A percentile compares a stretch with the other conserved stretches of the same genome.
These are phyloP conservation scores for Candida freyschussii DNA, from an alignment of 1,139 yeast genomes.

Conservation along the genomic window DNA sequence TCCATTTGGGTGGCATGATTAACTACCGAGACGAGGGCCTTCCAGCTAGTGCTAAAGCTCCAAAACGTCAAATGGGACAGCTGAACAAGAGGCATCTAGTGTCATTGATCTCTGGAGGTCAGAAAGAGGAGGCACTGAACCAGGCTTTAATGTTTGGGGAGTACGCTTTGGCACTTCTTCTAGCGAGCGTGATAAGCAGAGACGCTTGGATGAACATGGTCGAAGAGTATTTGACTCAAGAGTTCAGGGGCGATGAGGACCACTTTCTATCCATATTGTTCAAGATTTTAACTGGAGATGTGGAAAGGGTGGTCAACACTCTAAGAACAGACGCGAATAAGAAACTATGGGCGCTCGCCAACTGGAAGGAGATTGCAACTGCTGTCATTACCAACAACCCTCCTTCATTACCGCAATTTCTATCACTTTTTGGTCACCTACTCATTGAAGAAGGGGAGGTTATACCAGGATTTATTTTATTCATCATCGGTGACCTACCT, in stretches of 20 bases:
- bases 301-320: slow-evolving; percentile 47
- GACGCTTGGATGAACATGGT: slow-evolving; percentile 59
- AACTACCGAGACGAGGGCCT: slow-evolving; percentile 15
- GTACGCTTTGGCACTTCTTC: slow-evolving; percentile 72
- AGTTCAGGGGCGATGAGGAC: slow-evolving; percentile 40
- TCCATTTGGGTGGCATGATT: slow-evolving; percentile 20
- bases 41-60: background rate
- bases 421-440: slow-evolving; percentile 52
- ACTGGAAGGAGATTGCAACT: slow-evolving; percentile 50
- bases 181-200: slow-evolving; percentile 63
- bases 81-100: slow-evolving; percentile 23
- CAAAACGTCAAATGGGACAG: slow-evolving; percentile 8
- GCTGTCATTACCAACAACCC: slow-evolving; percentile 38
- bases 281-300: slow-evolving; percentile 62
- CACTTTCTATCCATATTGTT: slow-evolving; percentile 59
- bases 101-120: slow-evolving; percentile 40
- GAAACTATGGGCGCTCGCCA: slow-evolving; percentile 44
- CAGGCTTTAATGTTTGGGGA: slow-evolving; percentile 59
- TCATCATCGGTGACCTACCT: slow-evolving; percentile 46
- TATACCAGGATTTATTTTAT: slow-evolving; percentile 42
- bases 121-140: slow-evolving; percentile 60
- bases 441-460: slow-evolving; percentile 35
- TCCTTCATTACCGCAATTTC: slow-evolving; percentile 40
- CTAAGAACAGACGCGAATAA: slow-evolving; percentile 38
- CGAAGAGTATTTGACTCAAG: slow-evolving; percentile 41